These are phyloP conservation scores for Trichophyton benhamiae DNA, from an alignment of 2,329 filamentous ascomycete species.

Conservation along the genomic window DNA sequence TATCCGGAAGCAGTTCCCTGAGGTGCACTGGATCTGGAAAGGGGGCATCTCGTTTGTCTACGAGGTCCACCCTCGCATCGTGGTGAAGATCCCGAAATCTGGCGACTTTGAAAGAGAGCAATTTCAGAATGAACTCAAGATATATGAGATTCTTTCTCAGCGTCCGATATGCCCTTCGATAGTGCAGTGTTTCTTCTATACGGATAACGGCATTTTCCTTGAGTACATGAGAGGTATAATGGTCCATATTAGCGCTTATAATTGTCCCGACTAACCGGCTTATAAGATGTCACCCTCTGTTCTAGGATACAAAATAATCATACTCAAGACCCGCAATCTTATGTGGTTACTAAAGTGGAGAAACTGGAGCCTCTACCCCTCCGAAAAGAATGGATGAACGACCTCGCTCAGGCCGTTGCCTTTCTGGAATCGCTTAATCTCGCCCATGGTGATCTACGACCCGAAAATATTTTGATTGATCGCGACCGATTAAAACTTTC, in stretches of 20 bases:
- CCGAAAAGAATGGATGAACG: conserved; percentile 23
- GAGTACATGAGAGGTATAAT: conserved; percentile 19
- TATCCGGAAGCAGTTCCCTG: too few relatives aligned
- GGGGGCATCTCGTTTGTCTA: neutral
- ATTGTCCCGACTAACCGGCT: too few relatives aligned
- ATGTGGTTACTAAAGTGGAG: conserved; percentile 11
- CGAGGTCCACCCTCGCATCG: conserved; percentile 20
- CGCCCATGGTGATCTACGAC: conserved; percentile 22
- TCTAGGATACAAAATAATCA: neutral
- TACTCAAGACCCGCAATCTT: neutral
- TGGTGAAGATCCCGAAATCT: conserved; percentile 20
- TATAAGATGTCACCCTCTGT: conserved; percentile 8
- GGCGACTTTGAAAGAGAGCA: conserved; percentile 19
- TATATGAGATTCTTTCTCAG: conserved; percentile 17
- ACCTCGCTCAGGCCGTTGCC: conserved; percentile 22
- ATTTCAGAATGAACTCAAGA: conserved; percentile 18
- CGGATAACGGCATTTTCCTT: conserved; percentile 19
- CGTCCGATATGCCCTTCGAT: conserved; percentile 17
- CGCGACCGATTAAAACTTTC: conserved; percentile 19
- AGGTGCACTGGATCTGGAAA: too few relatives aligned
- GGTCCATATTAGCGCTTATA: too few relatives aligned
- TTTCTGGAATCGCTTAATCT: conserved; percentile 25
- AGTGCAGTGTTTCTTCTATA: conserved; percentile 17
- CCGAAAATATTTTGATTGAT: conserved; percentile 23
- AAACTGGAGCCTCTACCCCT: conserved; percentile 19